Conservation (phyloP, 805 yeast genomes). For the Yamadazyma takamatsuzukensis region DNA sequence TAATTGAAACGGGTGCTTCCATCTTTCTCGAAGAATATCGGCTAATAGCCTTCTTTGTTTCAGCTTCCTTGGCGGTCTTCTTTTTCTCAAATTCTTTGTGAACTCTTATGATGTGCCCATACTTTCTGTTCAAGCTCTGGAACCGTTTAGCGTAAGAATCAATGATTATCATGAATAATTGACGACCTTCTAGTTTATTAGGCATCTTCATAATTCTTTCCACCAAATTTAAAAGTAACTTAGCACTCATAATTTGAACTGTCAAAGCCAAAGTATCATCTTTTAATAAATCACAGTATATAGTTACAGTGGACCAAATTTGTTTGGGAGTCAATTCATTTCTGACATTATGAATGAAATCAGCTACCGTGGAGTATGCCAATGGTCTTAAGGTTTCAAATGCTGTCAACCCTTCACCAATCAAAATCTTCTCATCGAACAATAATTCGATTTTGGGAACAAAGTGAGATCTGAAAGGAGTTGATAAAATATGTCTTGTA, state of each 20-base stretch:
- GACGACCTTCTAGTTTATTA: constrained; percentile 77
- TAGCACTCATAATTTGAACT: constrained; percentile 96
- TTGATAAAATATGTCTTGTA: constrained; percentile 88
- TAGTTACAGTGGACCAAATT: constrained; percentile 80
- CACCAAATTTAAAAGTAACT: constrained; percentile 78
- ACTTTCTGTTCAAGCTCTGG: constrained; percentile 67
- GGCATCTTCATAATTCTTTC: constrained; percentile 83
- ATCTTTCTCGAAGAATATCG: constrained; percentile 33
- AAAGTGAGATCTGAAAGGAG: constrained; percentile 78
- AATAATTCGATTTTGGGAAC: constrained; percentile 80
- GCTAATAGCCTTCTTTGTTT: constrained; percentile 38
- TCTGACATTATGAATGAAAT: constrained; percentile 88
- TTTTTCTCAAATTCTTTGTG: constrained; percentile 52
- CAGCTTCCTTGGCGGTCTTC: constrained; percentile 37
- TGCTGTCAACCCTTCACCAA: constrained; percentile 91
- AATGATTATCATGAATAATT: constrained; percentile 78
- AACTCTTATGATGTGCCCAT: constrained; percentile 58
- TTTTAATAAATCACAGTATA: constrained; percentile 75
- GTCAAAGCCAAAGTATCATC: constrained; percentile 81
- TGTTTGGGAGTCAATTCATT: constrained; percentile 77
- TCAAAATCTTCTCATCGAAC: constrained; percentile 80
- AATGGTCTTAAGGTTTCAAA: constrained; percentile 86
- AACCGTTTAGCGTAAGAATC: constrained; percentile 86
- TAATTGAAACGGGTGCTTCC: constrained; percentile 7
- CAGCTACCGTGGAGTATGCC: constrained; percentile 95